Conservation (phyloP, 75 land plant genomes). For the Pseudotsuga menziesii region DNA sequence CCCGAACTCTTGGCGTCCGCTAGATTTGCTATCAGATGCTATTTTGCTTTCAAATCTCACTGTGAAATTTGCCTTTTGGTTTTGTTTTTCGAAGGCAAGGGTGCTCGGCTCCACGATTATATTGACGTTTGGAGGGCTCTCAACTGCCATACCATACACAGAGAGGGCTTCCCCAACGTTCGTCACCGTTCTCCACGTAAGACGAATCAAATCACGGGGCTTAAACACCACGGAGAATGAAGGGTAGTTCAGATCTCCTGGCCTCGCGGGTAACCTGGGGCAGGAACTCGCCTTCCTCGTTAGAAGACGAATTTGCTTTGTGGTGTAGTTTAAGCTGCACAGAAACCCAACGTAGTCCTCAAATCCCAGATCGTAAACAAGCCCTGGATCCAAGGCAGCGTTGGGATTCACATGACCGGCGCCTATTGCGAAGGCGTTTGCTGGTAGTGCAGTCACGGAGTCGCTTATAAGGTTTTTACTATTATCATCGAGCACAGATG, state of each 20-base stretch:
- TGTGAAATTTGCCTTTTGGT: background rate
- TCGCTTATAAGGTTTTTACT: conserved; percentile 35
- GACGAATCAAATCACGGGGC: background rate
- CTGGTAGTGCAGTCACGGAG: conserved; percentile 40
- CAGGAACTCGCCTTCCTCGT: conserved; percentile 32
- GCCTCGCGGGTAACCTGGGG: conserved; percentile 21
- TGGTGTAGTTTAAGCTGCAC: conserved; percentile 57
- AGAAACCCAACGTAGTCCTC: conserved; percentile 70
- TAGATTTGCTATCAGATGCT: too few relatives aligned
- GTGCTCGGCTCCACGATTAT: background rate
- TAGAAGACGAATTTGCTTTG: conserved; percentile 28
- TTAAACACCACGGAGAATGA: conserved; percentile 23
- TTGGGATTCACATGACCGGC: conserved; percentile 62
- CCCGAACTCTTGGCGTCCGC: conserved; percentile 22
- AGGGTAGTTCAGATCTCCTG: conserved; percentile 44
- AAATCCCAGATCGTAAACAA: conserved; percentile 56
- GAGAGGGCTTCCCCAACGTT: conserved; percentile 13
- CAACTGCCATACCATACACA: background rate
- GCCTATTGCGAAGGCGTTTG: conserved; percentile 68
- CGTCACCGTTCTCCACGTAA: conserved; percentile 25
- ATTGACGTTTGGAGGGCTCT: background rate
- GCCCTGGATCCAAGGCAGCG: conserved; percentile 63
- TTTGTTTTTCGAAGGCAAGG: background rate
- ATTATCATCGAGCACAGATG: conserved; percentile 44
- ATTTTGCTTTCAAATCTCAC: background rate